Base-by-base conservation (phyloP, 148 eudicot species). In the Rhododendron mucronatum region DNA sequence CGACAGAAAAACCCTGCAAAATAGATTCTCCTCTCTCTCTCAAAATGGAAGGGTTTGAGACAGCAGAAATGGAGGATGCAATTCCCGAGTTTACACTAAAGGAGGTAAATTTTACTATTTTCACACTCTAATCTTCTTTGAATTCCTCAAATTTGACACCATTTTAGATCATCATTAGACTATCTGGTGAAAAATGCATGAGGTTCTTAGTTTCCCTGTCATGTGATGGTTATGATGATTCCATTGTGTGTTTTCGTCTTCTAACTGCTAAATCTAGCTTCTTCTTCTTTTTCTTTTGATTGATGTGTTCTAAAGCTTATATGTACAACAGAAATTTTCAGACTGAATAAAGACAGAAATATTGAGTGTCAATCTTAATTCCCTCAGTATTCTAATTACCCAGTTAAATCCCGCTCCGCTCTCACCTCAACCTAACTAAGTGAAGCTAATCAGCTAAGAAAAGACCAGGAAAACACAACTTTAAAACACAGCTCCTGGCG, bases 21-120 rank as follows among this genome's bases (percentile, higher is more conserved):
- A 6, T 35, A 75, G 26, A 74, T 15, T 39, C 79, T 35, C 8
- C 26, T 7, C 45, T 51, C 65, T 81, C 67, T 53, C 83, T 30
- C 50, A 78, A 41, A 41, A 78, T 78, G 81, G 81, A 78, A 16
- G 51, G 30, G 53, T 78, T 78, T 11, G 81, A 78, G 81, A 10
- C 13, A 2, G 45, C 55, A 10, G 78, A 89, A 77, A 77, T 87
- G 73, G 86, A 84, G 63, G 84, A 86, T 73, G 86, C 48, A n/a
- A 23, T 30, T 26, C 82, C 88, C 30, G 92, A 91, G 83, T 91
- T 91, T 74, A 89, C 92, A 23, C 83, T 91, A 41, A 84, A 89
- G 59, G 91, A 91, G 91, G 92, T 91, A 78, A 55, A 50, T 51
- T 63, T 11, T 65, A 9, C 74, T 13, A 28, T 6, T 14, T 1